phyloP scores from a whole-genome alignment of 139 green algal species.

The Chlorokybus atmophyticus region DNA sequence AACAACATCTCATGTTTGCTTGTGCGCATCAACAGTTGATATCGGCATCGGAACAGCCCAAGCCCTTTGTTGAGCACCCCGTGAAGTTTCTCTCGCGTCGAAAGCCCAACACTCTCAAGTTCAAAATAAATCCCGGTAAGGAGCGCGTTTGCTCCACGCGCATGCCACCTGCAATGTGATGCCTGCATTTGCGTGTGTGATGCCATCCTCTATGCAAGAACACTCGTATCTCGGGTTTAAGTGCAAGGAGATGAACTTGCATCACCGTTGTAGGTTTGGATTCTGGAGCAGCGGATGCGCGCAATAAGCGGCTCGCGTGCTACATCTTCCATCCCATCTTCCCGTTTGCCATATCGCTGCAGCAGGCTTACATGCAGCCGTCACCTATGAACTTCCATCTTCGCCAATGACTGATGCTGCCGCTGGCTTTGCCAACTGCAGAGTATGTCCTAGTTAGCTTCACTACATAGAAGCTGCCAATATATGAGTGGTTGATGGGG shows the following conservation, averaged over 20 bases:
- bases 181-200: background rate
- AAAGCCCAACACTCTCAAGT: constrained; percentile 20
- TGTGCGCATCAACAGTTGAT: constrained; percentile 18
- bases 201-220: background rate
- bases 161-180: constrained; percentile 1
- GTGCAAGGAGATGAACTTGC: background rate
- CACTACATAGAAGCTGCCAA: no score
- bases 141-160: background rate
- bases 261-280: constrained; percentile 10
- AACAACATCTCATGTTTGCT: background rate
- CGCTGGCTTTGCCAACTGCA: no score
- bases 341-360: constrained; percentile 29
- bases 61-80: constrained; percentile 31
- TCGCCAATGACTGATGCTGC: constrained; percentile 1
- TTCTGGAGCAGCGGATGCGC: constrained; percentile 5
- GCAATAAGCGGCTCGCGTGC: constrained; percentile 24
- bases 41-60: constrained; percentile 22
- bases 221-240: background rate
- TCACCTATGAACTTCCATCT: constrained; percentile 29
- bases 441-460: no score
- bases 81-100: constrained; percentile 34
- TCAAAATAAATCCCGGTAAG: constrained; percentile 26
- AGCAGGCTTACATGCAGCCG: constrained; percentile 30
- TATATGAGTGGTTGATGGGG: no score
- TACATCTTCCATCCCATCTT: constrained; percentile 34